phyloP scores from a whole-genome alignment of 768 basidiomycete species.

The Pisolithus marmoratus region DNA sequence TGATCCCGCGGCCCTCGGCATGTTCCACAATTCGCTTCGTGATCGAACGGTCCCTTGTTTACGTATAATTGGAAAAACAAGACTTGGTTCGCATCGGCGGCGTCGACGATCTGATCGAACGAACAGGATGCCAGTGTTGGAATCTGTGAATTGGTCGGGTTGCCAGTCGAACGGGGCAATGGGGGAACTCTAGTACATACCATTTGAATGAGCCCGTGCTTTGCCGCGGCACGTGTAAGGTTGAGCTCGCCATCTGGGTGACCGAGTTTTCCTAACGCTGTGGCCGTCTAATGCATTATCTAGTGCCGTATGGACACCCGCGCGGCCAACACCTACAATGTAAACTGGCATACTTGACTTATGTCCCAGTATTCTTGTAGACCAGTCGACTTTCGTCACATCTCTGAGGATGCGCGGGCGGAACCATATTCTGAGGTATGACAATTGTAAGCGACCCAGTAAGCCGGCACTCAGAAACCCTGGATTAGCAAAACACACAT shows the following conservation, averaged over 20 bases:
- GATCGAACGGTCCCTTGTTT: conserved; percentile 80
- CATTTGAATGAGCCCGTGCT: conserved; percentile 73
- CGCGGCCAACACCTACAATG: conserved; percentile 43
- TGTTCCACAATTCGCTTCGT: conserved; percentile 86
- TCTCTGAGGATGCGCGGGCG: conserved; percentile 81
- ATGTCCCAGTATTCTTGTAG: conserved; percentile 75
- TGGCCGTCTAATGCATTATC: conserved; percentile 49
- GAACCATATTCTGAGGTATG: conserved; percentile 70
- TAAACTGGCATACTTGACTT: conserved; percentile 73
- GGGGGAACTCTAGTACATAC: conserved; percentile 24
- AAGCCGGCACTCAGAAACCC: neutral
- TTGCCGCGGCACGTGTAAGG: conserved; percentile 82
- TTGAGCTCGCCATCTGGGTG: conserved; percentile 95
- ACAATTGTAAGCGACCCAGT: neutral
- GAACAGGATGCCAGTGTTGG: conserved; percentile 94
- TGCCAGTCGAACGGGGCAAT: neutral
- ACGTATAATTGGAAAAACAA: conserved; percentile 90
- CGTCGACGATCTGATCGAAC: conserved; percentile 94
- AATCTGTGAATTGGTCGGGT: conserved; percentile 47
- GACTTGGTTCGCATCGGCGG: conserved; percentile 68
- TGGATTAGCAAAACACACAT: neutral
- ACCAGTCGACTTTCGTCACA: conserved; percentile 82
- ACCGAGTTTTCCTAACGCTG: conserved; percentile 88
- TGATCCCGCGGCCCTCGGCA: conserved; percentile 86
- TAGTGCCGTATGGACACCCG: neutral